phyloP scores from a whole-genome alignment of 2,329 filamentous ascomycete genomes.

The Cladobotryum mycophilum region DNA sequence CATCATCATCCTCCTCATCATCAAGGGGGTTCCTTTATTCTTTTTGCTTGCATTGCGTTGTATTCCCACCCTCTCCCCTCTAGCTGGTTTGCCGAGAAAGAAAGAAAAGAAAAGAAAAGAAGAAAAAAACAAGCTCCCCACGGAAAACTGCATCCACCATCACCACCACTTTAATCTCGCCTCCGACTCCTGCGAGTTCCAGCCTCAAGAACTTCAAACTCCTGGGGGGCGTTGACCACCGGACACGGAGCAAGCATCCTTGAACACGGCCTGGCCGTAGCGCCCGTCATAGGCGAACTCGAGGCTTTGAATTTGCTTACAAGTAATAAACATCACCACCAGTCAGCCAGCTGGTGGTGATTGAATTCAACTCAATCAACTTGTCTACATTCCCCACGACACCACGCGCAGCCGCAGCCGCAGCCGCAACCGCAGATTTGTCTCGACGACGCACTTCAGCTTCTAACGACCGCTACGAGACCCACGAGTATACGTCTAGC shows the following conservation, averaged over 20 bases:
- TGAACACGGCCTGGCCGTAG: not conserved
- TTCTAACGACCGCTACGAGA: slow-evolving; percentile 51
- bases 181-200: no score
- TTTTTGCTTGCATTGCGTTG: not conserved
- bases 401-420: slow-evolving; percentile 28
- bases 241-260: not conserved
- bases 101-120: no score
- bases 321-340: slow-evolving; percentile 24
- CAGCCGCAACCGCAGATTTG: slow-evolving; percentile 36
- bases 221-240: no score
- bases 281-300: not conserved
- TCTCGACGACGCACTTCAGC: slow-evolving; percentile 34
- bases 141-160: no score
- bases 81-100: no score
- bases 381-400: slow-evolving; percentile 40
- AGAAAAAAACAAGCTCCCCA: no score
- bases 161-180: no score
- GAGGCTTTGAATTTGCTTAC: not conserved
- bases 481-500: slow-evolving; percentile 40
- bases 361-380: slow-evolving; percentile 27
- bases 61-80: not conserved
- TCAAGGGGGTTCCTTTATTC: not conserved
- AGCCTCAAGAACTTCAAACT: no score
- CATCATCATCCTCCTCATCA: not conserved
- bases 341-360: slow-evolving; percentile 29